Conservation (phyloP, 768 basidiomycete species). For the Dioszegia crocea region DNA sequence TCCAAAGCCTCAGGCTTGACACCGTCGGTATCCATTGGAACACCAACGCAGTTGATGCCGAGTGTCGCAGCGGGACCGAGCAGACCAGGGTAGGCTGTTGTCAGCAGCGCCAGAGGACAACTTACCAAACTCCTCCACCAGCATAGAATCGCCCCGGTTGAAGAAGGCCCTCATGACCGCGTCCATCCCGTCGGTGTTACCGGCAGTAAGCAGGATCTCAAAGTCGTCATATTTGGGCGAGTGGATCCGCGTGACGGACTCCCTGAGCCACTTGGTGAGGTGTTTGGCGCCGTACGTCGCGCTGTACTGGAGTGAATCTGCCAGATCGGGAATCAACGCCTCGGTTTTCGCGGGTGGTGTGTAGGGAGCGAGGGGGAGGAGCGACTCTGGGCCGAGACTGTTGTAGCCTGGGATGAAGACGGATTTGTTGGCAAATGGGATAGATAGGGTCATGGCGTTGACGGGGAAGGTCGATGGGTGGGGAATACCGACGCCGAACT, state of each 20-base stretch:
- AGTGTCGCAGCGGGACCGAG: constrained; percentile 55
- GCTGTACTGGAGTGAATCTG: constrained; percentile 31
- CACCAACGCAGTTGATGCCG: constrained; percentile 35
- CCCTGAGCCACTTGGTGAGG: constrained; percentile 28
- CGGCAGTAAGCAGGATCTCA: constrained; percentile 57
- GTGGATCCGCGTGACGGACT: constrained; percentile 32
- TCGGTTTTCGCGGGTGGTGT: constrained; percentile 21
- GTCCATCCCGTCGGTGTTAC: constrained; percentile 64
- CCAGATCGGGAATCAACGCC: constrained; percentile 26
- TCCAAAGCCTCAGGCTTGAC: constrained; percentile 61
- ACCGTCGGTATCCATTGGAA: constrained; percentile 66
- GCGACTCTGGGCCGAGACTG: constrained; percentile 18
- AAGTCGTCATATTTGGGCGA: constrained; percentile 58
- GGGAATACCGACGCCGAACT: constrained; percentile 40
- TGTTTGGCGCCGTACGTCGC: constrained; percentile 29
- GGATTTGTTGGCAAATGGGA: constrained; percentile 34
- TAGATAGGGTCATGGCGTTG: constrained; percentile 38
- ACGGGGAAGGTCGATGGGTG: constrained; percentile 42
- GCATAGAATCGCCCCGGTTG: constrained; percentile 42
- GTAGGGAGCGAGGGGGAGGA: constrained; percentile 30
- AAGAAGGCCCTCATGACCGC: constrained; percentile 24
- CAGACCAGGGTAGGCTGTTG: constrained; percentile 45
- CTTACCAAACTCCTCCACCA: constrained; percentile 65
- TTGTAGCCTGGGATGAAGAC: constrained; percentile 36
- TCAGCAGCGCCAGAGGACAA: constrained; percentile 12